Evolutionary conservation across 805 yeast genomes (phyloP).

Genomic region (Pichia exigua): DNA sequence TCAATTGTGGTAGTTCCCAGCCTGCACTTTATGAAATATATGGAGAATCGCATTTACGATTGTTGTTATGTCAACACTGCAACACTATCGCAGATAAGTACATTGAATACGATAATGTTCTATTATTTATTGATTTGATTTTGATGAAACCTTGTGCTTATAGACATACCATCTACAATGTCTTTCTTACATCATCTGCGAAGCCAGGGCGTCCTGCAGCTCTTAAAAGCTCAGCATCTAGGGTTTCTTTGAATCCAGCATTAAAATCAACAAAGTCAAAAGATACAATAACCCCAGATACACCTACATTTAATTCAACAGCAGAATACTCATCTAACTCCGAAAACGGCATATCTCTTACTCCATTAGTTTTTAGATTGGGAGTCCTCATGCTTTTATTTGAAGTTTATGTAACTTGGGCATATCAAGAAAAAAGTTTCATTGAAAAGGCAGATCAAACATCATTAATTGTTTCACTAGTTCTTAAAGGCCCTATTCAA

Average conservation of each 20-base stretch:
- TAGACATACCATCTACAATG: conserved; percentile 78
- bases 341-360: not conserved
- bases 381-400: conserved; percentile 62
- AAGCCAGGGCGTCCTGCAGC: not conserved
- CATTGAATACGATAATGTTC: conserved; percentile 80
- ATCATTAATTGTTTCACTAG: conserved; percentile 20
- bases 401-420: conserved; percentile 91
- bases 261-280: not conserved
- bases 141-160: conserved; percentile 82
- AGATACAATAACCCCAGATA: not conserved
- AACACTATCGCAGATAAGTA: conserved; percentile 77
- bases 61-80: conserved; percentile 71
- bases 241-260: not conserved
- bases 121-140: conserved; percentile 75
- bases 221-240: not conserved
- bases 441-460: conserved; percentile 16
- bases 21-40: conserved; percentile 61
- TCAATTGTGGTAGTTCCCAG: conserved; percentile 71
- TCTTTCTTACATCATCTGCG: conserved; percentile 23
- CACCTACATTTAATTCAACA: not conserved
- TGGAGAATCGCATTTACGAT: conserved; percentile 68
- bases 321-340: not conserved
- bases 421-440: conserved; percentile 64
- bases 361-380: conserved; percentile 32
- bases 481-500: conserved; percentile 37